Base-by-base conservation (phyloP, 2,329 filamentous ascomycete species). In the Alternaria burnsii region DNA sequence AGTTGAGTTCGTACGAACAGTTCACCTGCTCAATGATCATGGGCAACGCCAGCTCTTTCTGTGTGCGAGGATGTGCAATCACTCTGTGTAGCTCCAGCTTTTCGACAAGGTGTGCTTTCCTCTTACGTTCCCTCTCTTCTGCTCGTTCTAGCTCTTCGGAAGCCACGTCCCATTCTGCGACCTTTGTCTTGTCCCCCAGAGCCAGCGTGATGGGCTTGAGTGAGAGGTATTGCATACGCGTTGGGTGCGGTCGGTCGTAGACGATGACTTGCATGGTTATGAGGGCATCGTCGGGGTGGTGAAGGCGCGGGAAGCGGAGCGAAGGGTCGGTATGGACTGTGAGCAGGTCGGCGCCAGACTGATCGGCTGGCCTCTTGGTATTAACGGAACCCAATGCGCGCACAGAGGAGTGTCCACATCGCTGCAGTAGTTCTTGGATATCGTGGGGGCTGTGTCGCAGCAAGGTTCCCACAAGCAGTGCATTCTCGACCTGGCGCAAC, bases 181-280 rank as follows among this genome's bases (percentile, higher is more conserved):
- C 78, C 50, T 74, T 82, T 58, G 67, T 82, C 70, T 94, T 93
- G 55, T 77, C 74, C 3, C 87, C 91, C 14, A 99, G 82, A 0
- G 93, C 93, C 42, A 99, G 84, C 0, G 93, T 90, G 52, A 99
- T 98, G 0, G 95, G 94, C 28, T 88, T 87, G 20, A 97, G 83
- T 1, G 95, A 99, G 69, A 98, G 90, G 78, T 98, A 99, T 79
- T 99, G 94, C 95, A 99, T 98, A 56, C 89, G 87, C 32, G 86
- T 88, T 0, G 95, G 94, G 58, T 91, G 87, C 1, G 95, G 95
- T 47, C 94, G 86, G 71, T 97, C 89, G 78, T 96, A 99, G 58
- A 96, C 84, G 59, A 98, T 91, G 44, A 97, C 87, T 75, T 99
- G 95, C 46, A 97, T 87, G 46, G 89, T 92, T 20, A 91, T 84